Evolutionary conservation across 2,329 filamentous ascomycete species (phyloP), one percentile per base, ranked within the genome.

Genomic region (Neocatenulostroma microsporum): DNA sequence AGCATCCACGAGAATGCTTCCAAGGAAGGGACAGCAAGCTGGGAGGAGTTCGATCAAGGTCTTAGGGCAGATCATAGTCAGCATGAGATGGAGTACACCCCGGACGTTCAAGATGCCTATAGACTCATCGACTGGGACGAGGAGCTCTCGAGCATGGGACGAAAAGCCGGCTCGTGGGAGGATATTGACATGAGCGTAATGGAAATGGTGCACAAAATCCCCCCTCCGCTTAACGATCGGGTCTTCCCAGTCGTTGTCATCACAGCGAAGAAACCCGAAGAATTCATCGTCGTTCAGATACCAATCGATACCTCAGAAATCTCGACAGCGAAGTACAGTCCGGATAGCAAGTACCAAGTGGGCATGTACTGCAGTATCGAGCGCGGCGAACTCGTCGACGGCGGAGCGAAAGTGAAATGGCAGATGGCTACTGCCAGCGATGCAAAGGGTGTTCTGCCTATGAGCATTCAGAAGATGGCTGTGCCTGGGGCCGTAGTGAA

Each of bases 371-470:
- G 69, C 19, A 80, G 76, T 45, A 66, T 86, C 2, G 82, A 87
- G 63, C 62, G 74, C 30, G 62, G 82, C 21, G 62, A 69, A 38
- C 62, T 69, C 50, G 42, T 70, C 3, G 58, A 58, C 4, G 55
- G 43, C 11, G 52, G 50, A 3, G 36, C 33, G 19, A 54, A 60
- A 4, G 68, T 84, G 30, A 78, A 82, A 58, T 91, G 84, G 84
- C 66, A 80, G 40, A 88, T 89, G 81, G 81, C 76, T 7, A 88
- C 83, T 8, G 73, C 78, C 9, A 82, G 78, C 41, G 74, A 88
- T 56, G 83, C 83, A 0, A 69, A 70, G 36, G 84, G 84, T 0
- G 58, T 70, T 19, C 51, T 88, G 38, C 84, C 84, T 0, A 65
- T 70, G 55, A 78, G 69, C 66, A 24, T 81, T 47, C 82, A 87